Base-by-base conservation (phyloP, 2,329 filamentous ascomycete species). In the Sporothrix pallida region DNA sequence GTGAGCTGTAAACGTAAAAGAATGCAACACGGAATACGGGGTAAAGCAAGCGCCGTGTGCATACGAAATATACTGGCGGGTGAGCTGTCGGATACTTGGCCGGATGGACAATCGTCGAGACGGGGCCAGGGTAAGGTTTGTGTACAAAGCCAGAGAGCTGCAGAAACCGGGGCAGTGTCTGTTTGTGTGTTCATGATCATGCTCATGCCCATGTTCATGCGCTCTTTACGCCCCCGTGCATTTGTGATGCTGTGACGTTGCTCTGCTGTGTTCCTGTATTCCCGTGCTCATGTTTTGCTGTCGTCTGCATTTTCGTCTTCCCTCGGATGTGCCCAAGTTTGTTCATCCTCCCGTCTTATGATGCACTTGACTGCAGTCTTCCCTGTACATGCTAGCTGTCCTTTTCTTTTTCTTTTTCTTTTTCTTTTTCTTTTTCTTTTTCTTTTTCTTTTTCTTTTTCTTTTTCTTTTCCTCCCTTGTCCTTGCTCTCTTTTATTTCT, bases 91-190 rank as follows among this genome's bases (percentile, higher is more conserved):
- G 31, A 37, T 6, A 37, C 7, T 5, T 5, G 31, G 31, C 31
- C 31, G 31, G 31, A 37, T 2, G 31, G 31, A 37, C 31, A 7
- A 37, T 15, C n/a, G 42, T 67, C 20, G 62, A 48, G 62, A 67
- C 42, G 62, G 42, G 42, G n/a, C 62, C n/a, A 67, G 62, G 62
- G 62, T 46, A 65, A 67, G 62, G 62, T 17, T 42, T 46, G 42
- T 23, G 52, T 56, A 12, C 12, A 23, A 56, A 56, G 52, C n/a
- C 52, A 23, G 52, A 26, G 44, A 20, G 60, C 17, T 63, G 60
- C 42, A 23, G 20, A 23, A 1, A 37, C 31, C 31, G 31, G 52
- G n/a, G n/a, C 20, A 23, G 20, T 23, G n/a, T 26, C 3, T 37
- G 31, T 37, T 37, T 37, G 31, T 37, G 31, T 37, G 31, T 7